Percentiles rank a stretch among this genome's conserved stretches.
Conservation (phyloP, 2,329 filamentous ascomycete genomes). For the Fusarium sp. region DNA sequence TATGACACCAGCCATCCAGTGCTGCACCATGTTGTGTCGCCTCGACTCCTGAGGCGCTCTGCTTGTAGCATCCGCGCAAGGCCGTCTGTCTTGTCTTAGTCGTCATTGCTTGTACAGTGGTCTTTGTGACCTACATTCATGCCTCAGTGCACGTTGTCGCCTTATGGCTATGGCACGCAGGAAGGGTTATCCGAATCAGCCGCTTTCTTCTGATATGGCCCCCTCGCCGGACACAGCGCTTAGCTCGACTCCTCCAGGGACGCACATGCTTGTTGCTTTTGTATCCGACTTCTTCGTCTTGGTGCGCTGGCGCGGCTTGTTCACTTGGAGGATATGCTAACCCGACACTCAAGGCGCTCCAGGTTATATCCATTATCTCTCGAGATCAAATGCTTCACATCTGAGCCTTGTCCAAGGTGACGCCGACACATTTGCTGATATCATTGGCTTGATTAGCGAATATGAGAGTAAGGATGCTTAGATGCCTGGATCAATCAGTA, state of each 20-base stretch:
- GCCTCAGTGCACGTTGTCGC: conserved; percentile 22
- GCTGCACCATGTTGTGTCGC: conserved; percentile 36
- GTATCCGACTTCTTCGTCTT: conserved; percentile 41
- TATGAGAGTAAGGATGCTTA: conserved; percentile 72
- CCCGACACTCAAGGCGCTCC: conserved; percentile 37
- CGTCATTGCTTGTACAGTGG: conserved; percentile 13
- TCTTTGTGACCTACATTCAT: conserved; percentile 15
- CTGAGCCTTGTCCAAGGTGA: conserved; percentile 67
- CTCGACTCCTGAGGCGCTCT: conserved; percentile 35
- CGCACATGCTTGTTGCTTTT: conserved; percentile 42
- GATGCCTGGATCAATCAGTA: neutral
- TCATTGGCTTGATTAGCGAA: conserved; percentile 79
- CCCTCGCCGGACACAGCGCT: conserved; percentile 33
- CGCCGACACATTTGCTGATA: conserved; percentile 77
- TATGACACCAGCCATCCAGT: conserved; percentile 37
- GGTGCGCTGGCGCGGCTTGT: conserved; percentile 37
- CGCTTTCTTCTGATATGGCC: conserved; percentile 14
- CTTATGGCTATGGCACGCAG: conserved; percentile 24
- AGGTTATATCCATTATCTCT: conserved; percentile 67
- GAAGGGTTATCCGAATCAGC: conserved; percentile 19
- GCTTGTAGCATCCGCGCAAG: conserved; percentile 35
- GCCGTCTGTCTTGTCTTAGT: conserved; percentile 13
- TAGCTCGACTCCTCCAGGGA: conserved; percentile 42
- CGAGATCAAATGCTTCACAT: conserved; percentile 59
- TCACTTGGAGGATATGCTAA: conserved; percentile 43